These are phyloP conservation scores for Boletus sp. DNA, from an alignment of 768 basidiomycete species.

Conservation along the genomic window DNA sequence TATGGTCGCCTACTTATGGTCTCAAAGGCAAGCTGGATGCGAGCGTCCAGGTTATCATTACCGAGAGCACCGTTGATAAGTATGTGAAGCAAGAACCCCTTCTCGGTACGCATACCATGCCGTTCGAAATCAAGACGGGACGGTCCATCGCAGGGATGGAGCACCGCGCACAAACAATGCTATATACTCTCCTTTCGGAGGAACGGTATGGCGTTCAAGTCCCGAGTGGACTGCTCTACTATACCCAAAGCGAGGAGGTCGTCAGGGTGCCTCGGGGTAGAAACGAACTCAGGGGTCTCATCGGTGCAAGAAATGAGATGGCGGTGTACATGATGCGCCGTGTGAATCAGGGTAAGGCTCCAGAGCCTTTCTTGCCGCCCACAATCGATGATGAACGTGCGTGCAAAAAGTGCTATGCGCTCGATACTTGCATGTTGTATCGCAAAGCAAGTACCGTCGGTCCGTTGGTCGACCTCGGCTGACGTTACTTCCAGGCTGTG, in stretches of 20 bases:
- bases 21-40: conserved; percentile 96
- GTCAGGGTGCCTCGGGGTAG: conserved; percentile 73
- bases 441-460: conserved; percentile 55
- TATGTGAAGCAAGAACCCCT: conserved; percentile 15
- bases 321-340: conserved; percentile 71
- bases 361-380: conserved; percentile 71
- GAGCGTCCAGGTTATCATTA: conserved; percentile 67
- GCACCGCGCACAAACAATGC: conserved; percentile 96
- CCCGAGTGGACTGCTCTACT: conserved; percentile 83
- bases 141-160: conserved; percentile 74
- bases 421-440: conserved; percentile 93
- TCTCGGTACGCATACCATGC: conserved; percentile 41
- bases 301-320: conserved; percentile 82
- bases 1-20: conserved; percentile 94
- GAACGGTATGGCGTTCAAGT: conserved; percentile 89
- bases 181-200: conserved; percentile 86
- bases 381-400: conserved; percentile 78
- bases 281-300: conserved; percentile 81
- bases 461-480: background rate
- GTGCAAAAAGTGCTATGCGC: conserved; percentile 78
- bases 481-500: conserved; percentile 49
- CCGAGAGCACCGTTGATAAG: conserved; percentile 38
- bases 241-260: conserved; percentile 88
- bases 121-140: conserved; percentile 97
- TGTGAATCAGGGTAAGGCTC: conserved; percentile 21